A percentile compares a stretch with the other conserved stretches of the same genome.
Conservation (phyloP, 495 filamentous ascomycete species). For the Trichoderma asperelloides region DNA sequence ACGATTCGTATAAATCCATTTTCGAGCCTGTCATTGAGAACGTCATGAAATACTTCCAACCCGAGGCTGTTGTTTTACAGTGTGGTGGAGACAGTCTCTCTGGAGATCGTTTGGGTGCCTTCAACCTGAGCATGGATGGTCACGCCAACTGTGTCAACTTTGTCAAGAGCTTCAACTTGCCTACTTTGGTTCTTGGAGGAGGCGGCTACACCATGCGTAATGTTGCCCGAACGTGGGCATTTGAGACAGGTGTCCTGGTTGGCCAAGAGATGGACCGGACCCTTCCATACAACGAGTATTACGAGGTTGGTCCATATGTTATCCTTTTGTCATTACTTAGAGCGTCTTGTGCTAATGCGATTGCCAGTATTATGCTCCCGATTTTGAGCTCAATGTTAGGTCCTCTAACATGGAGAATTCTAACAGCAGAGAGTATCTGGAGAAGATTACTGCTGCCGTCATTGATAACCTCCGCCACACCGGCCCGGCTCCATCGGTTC, state of each 20-base stretch:
- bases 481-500: constrained; percentile 80
- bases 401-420: constrained; percentile 99
- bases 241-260: constrained; percentile 85
- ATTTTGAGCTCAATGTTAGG: constrained; percentile 91
- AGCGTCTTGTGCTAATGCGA: neutral
- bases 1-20: constrained; percentile 82
- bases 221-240: constrained; percentile 94
- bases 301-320: constrained; percentile 57
- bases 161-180: constrained; percentile 85
- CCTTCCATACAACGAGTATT: constrained; percentile 97
- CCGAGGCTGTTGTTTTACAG: constrained; percentile 91
- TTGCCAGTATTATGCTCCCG: constrained; percentile 86
- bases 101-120: constrained; percentile 91
- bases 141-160: constrained; percentile 97
- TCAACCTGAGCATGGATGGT: constrained; percentile 95
- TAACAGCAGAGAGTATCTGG: constrained; percentile 86
- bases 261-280: constrained; percentile 68
- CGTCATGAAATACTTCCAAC: constrained; percentile 94
- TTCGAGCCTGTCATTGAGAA: constrained; percentile 90
- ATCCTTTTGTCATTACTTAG: neutral
- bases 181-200: constrained; percentile 85
- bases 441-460: constrained; percentile 88
- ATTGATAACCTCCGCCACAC: constrained; percentile 90
- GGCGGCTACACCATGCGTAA: constrained; percentile 99
- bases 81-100: constrained; percentile 94